Percentiles rank a stretch among this genome's conserved stretches.
Evolutionary conservation across 2,329 filamentous ascomycete genomes (phyloP).

Genomic region (Onygenales sp.): DNA sequence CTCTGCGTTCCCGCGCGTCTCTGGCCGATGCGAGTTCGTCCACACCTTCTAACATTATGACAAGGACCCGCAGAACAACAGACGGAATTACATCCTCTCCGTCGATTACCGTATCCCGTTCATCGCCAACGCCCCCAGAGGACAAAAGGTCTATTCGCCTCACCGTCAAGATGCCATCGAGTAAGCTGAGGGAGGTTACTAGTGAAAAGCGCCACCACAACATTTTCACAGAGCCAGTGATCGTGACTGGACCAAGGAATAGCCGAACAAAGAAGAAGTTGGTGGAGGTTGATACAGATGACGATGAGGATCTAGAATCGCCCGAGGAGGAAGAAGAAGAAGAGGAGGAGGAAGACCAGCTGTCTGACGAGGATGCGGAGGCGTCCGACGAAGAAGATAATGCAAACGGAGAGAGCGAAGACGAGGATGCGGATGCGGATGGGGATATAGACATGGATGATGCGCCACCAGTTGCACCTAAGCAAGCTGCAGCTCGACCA

Average conservation of each 20-base stretch:
- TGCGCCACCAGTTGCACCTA: slow-evolving; percentile 29
- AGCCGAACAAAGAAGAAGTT: slow-evolving; percentile 37
- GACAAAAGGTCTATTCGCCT: slow-evolving; percentile 34
- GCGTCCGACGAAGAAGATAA: slow-evolving; percentile 18
- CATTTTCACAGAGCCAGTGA: slow-evolving; percentile 37
- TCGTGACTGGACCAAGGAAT: slow-evolving; percentile 36
- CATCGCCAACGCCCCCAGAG: slow-evolving; percentile 25
- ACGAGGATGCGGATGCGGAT: slow-evolving; percentile 20
- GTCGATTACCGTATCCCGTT: slow-evolving; percentile 29
- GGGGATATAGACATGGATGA: slow-evolving; percentile 39
- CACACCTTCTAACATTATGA: slow-evolving; percentile 20
- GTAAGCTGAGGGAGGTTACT: slow-evolving; percentile 40
- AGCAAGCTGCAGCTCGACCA: slow-evolving; percentile 26
- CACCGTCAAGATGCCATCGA: slow-evolving; percentile 41
- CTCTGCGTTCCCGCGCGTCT: slow-evolving; percentile 26
- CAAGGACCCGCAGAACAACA: slow-evolving; percentile 29
- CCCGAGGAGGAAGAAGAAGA: slow-evolving; percentile 35
- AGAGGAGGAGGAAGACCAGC: slow-evolving; percentile 15
- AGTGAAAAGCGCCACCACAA: slow-evolving; percentile 23
- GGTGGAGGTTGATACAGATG: slow-evolving; percentile 28
- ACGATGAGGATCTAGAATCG: slow-evolving; percentile 39
- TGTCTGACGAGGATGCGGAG: slow-evolving; percentile 22
- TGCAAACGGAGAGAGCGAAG: slow-evolving; percentile 19
- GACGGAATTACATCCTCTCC: slow-evolving; percentile 20
- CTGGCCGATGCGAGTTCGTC: slow-evolving; percentile 18